Evolutionary conservation across 179 eudicot genomes (phyloP), one percentile per base, ranked within the genome.

Genomic region (Spergularia azorica): DNA sequence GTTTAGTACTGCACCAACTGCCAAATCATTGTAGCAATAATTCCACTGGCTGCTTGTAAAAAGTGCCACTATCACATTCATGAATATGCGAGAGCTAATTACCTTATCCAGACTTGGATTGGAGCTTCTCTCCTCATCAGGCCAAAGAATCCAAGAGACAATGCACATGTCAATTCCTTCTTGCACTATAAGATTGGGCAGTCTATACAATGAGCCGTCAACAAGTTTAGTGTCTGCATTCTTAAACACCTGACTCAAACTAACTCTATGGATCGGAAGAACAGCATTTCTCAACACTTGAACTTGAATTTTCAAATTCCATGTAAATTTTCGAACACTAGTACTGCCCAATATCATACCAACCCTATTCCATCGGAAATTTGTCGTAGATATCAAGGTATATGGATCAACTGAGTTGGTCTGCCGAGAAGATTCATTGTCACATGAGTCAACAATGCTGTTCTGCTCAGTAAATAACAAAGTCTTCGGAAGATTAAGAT

Each of bases 121-220:
- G 52, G 99, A 93, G 83, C 90, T 93, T 83, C 85, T 87, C 86
- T 90, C 97, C 83, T 95, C 97, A 74, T 95, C 97, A 70, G 97
- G 99, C 90, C 97, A 95, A 83, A 95, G 94, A 77, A 91, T 91
- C 99, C 99, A 95, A 46, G 97, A 83, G 39, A 87, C 93, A 62
- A 93, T 78, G 76, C 89, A 84, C 78, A 91, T 21, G 82, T 95
- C 99, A 73, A 95, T 83, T 57, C 79, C 95, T 87, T 81, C 83
- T 77, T 81, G 76, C 76, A 90, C 70, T 20, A 69, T 78, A 79
- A 88, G 67, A 11, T 88, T 85, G 48, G 89, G 77, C 76, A 93
- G 68, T 82, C 84, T 75, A 82, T 87, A 83, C 79, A 86, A 90
- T 3, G 83, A 83, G 75, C 89, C 90, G 32, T 93, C 97, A 75